Conservation (phyloP, 805 yeast genomes). For the Brettanomyces nanus region DNA sequence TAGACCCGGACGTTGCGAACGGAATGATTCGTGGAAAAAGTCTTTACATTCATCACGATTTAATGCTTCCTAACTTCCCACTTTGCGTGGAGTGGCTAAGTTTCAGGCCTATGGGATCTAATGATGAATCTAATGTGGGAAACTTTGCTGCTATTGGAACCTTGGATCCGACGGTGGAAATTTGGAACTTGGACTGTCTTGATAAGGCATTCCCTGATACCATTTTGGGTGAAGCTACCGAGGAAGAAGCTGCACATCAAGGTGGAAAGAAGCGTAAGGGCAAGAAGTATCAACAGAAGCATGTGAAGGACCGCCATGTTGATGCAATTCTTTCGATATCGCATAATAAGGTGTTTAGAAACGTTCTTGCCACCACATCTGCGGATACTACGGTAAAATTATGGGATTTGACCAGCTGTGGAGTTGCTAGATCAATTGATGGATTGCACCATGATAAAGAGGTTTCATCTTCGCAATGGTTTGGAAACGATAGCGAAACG, state of each 20-base stretch:
- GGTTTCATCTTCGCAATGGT: slow-evolving; percentile 88
- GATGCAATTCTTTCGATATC: slow-evolving; percentile 89
- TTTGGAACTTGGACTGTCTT: slow-evolving; percentile 89
- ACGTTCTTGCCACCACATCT: slow-evolving; percentile 86
- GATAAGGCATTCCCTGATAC: slow-evolving; percentile 94
- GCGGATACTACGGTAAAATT: slow-evolving; percentile 92
- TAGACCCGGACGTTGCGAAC: slow-evolving; percentile 65
- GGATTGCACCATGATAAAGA: slow-evolving; percentile 66
- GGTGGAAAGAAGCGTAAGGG: slow-evolving; percentile 41
- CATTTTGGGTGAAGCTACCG: slow-evolving; percentile 72
- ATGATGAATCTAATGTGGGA: slow-evolving; percentile 46
- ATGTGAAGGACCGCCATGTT: slow-evolving; percentile 66
- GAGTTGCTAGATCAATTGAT: slow-evolving; percentile 68
- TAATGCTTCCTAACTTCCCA: slow-evolving; percentile 96
- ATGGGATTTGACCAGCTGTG: slow-evolving; percentile 79
- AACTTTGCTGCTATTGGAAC: slow-evolving; percentile 96
- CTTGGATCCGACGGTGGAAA: slow-evolving; percentile 93
- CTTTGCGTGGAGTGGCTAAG: slow-evolving; percentile 94
- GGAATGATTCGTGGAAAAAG: slow-evolving; percentile 67
- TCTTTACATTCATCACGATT: slow-evolving; percentile 89
- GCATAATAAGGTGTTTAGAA: slow-evolving; percentile 73
- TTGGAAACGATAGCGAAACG: slow-evolving; percentile 31
- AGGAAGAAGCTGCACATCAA: slow-evolving; percentile 19
- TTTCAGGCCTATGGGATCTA: slow-evolving; percentile 48
- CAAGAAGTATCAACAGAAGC: slow-evolving; percentile 38